A percentile compares a stretch with the other conserved stretches of the same genome.
Conservation (phyloP, 192 early-diverging fungal genomes). For the Entomortierella chlamydospora region DNA sequence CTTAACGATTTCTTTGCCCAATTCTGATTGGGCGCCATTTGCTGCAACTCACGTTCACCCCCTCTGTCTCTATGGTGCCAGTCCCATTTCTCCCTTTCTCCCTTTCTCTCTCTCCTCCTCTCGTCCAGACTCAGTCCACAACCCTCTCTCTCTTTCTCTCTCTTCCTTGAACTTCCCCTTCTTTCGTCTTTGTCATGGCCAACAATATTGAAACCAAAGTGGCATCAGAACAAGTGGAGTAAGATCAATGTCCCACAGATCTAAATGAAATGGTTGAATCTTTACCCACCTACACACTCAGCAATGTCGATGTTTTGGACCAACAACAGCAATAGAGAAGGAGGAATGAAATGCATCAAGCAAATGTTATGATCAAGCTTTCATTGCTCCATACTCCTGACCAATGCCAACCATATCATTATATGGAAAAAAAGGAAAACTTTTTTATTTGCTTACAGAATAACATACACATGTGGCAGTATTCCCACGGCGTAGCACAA, state of each 20-base stretch:
- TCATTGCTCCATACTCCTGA: background rate
- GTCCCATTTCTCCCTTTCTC: slow-evolving; percentile 1
- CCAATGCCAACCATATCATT: no score
- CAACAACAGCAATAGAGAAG: background rate
- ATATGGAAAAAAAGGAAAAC: background rate
- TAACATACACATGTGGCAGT: background rate
- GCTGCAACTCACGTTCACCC: background rate
- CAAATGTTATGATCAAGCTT: background rate
- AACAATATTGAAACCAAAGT: slow-evolving; percentile 5
- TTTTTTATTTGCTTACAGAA: background rate
- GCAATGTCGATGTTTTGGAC: background rate
- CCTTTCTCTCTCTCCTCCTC: background rate
- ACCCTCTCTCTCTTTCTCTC: background rate
- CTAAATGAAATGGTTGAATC: background rate
- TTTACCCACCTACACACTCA: background rate
- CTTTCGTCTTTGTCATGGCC: background rate
- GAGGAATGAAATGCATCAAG: background rate
- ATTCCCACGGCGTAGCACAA: slow-evolving; percentile 16
- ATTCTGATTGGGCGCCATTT: no score
- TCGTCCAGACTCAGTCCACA: background rate
- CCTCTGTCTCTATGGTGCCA: background rate
- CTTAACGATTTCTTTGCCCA: no score
- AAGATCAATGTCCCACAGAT: background rate
- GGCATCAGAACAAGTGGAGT: slow-evolving; percentile 17
- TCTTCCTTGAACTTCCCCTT: background rate